A percentile compares a stretch with the other conserved stretches of the same genome.
Evolutionary conservation across 2,329 filamentous ascomycete genomes (phyloP).

Genomic region (Colletotrichum sp.): DNA sequence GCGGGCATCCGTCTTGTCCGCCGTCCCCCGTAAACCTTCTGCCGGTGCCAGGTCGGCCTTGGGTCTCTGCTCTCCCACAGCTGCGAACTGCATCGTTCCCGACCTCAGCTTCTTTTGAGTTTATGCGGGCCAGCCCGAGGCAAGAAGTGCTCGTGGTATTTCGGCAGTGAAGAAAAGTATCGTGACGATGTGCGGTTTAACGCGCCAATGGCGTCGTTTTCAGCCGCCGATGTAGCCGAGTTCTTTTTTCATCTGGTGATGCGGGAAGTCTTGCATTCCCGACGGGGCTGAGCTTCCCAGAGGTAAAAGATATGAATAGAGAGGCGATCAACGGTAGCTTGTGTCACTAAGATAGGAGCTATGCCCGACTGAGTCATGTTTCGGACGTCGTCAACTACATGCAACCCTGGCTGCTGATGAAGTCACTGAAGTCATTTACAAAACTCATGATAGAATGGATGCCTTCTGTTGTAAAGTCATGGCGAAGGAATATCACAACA

Average conservation of each 20-base stretch:
- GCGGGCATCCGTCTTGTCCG: not conserved
- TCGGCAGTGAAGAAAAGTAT: not conserved
- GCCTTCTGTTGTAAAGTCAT: rapidly evolving
- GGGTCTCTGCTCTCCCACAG: not conserved
- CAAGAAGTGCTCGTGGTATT: not conserved
- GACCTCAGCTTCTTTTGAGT: conserved; percentile 13
- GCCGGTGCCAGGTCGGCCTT: not conserved
- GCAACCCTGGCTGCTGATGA: not conserved
- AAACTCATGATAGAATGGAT: not conserved
- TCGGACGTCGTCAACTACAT: not conserved
- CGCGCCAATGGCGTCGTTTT: not conserved
- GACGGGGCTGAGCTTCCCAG: not conserved
- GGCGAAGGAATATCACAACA: not conserved
- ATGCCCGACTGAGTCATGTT: not conserved
- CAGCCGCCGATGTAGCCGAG: not conserved
- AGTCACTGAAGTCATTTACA: not conserved
- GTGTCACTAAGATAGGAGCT: not conserved
- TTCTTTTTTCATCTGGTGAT: not conserved
- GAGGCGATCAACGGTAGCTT: not conserved
- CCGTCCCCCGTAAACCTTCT: not conserved
- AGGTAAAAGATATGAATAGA: not conserved
- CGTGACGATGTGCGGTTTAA: not conserved
- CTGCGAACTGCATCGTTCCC: not conserved
- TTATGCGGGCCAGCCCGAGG: conserved; percentile 1
- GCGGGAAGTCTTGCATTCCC: not conserved